Evolutionary conservation across 768 basidiomycete genomes (phyloP), one percentile per base, ranked within the genome.

Genomic region (Boletales sp.): DNA sequence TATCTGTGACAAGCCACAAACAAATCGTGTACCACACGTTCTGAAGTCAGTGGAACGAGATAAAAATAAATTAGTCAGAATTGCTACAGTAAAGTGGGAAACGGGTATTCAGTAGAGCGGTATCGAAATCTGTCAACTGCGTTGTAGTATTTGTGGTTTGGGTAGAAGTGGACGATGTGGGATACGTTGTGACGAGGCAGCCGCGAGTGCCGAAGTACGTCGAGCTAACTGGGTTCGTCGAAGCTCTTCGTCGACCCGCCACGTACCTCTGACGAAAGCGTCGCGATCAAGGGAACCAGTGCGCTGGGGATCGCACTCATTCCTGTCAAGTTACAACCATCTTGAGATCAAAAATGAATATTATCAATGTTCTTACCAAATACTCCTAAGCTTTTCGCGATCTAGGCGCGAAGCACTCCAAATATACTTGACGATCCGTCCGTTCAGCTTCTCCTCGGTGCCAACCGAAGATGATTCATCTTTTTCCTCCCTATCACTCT

Each of bases 211-310:
- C 12, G 62, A 71, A 36, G 60, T 51, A 38, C 62, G 64, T 35
- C 56, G 58, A n/a, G 56, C 67, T 29, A 72, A 54, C 40, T 84
- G 80, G 6, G 77, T 74, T 40, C 80, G 77, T n/a, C 85, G 73
- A 12, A 91, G 78, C 56, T 90, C 88, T 65, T 89, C 87, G 67
- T 92, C 89, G 27, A 92, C 87, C 34, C 82, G 80, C 88, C 88
- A 90, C 87, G 90, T 90, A 44, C 87, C 90, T 54, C 75, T 78
- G 36, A 82, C 77, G 56, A 92, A 92, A 15, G 71, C 72, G 15
- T 87, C 85, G 5, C 80, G 71, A 54, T 82, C 78, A 11, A 92
- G 72, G n/a, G 73, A 73, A 4, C 87, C 87, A 29, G 67, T 70
- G 5, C 70, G 64, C 4, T 67, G 65, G 4, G 76, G 66, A 65